These are phyloP conservation scores for Tolypocladium sp. DNA, from an alignment of 2,329 filamentous ascomycete genomes.

Conservation along the genomic window DNA sequence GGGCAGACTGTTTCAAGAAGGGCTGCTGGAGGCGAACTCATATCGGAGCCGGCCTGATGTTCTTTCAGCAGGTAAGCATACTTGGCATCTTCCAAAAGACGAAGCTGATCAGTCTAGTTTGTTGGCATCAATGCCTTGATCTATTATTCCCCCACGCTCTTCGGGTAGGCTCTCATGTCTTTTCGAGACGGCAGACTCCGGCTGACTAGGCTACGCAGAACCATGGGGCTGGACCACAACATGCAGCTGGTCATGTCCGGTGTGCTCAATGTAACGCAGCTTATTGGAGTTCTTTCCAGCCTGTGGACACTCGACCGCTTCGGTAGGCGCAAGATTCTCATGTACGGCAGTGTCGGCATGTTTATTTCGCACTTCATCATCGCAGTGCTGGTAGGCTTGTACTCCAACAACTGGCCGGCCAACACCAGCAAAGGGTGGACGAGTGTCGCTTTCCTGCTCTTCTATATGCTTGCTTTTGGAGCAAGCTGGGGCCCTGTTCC, in stretches of 20 bases:
- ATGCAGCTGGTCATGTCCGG: slow-evolving; percentile 22
- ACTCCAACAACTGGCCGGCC: slow-evolving; percentile 12
- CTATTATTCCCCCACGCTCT: slow-evolving; percentile 51
- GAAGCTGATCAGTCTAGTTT: slow-evolving; percentile 6
- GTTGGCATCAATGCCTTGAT: slow-evolving; percentile 33
- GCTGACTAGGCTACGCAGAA: slow-evolving; percentile 6
- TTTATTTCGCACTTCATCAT: slow-evolving; percentile 16
- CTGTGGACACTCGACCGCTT: slow-evolving; percentile 30
- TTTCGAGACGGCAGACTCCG: not conserved
- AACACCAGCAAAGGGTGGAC: slow-evolving; percentile 17
- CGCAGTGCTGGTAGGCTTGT: slow-evolving; percentile 15
- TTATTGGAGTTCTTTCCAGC: slow-evolving; percentile 29
- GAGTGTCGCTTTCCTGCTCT: slow-evolving; percentile 22
- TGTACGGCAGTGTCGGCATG: slow-evolving; percentile 15
- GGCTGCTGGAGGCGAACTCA: slow-evolving; percentile 35
- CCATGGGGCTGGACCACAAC: slow-evolving; percentile 35
- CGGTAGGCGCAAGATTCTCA: slow-evolving; percentile 15
- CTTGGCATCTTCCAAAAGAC: not conserved
- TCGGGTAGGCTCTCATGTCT: slow-evolving; percentile 20
- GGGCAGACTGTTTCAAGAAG: slow-evolving; percentile 38
- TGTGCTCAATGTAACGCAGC: slow-evolving; percentile 19
- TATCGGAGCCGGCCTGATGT: slow-evolving; percentile 42
- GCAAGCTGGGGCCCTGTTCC: slow-evolving; percentile 46
- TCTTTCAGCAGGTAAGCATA: slow-evolving; percentile 43
- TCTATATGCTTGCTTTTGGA: slow-evolving; percentile 53